A percentile compares a stretch with the other conserved stretches of the same genome.
Conservation (phyloP, 2,329 filamentous ascomycete genomes). For the Trichoderma koningiopsis region DNA sequence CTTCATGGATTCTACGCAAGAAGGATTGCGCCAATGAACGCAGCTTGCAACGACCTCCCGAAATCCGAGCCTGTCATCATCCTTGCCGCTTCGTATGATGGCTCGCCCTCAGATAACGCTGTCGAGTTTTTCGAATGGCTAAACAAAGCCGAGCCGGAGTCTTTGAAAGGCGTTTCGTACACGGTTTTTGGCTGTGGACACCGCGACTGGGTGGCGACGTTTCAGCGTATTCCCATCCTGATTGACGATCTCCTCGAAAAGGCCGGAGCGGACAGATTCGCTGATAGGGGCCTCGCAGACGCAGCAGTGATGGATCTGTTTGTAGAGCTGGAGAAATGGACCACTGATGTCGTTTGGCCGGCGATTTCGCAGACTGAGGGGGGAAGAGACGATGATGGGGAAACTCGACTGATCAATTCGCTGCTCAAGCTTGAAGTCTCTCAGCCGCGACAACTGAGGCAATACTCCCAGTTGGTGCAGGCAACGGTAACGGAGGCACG, state of each 20-base stretch:
- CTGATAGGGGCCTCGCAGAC: constrained; percentile 54
- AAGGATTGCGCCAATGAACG: constrained; percentile 57
- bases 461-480: constrained; percentile 62
- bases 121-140: constrained; percentile 67
- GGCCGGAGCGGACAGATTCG: constrained; percentile 33
- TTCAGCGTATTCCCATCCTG: constrained; percentile 62
- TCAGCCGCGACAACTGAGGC: constrained; percentile 53
- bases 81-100: constrained; percentile 70
- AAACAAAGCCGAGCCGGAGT: constrained; percentile 50
- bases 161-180: constrained; percentile 58
- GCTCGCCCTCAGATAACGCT: constrained; percentile 70
- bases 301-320: constrained; percentile 62
- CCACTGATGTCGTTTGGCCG: constrained; percentile 53
- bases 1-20: constrained; percentile 57
- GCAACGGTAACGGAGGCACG: constrained; percentile 57
- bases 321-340: constrained; percentile 63
- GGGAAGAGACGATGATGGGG: constrained; percentile 27
- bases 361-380: constrained; percentile 51
- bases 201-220: constrained; percentile 58
- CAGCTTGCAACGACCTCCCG: constrained; percentile 58
- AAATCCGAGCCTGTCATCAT: constrained; percentile 61
- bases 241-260: constrained; percentile 53
- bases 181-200: constrained; percentile 69
- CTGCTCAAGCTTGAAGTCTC: constrained; percentile 50
- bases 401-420: constrained; percentile 27